A percentile compares a stretch with the other conserved stretches of the same genome.
phyloP scores from a whole-genome alignment of 345 rosid species.

The Eucalyptus sp. region DNA sequence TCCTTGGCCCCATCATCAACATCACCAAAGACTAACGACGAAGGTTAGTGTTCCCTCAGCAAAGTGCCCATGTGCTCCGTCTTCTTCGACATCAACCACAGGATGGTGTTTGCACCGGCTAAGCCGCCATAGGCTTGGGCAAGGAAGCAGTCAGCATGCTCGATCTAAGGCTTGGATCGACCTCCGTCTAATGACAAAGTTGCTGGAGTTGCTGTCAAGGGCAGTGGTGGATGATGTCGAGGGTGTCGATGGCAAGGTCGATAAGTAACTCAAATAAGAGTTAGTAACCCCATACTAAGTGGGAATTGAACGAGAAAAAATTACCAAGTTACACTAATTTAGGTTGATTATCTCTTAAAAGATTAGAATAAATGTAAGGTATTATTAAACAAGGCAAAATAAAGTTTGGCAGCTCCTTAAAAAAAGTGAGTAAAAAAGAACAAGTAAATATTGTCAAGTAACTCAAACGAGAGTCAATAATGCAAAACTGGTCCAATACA shows the following conservation, averaged over 20 bases:
- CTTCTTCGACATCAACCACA: constrained; percentile 25
- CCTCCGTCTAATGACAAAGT: constrained; percentile 13
- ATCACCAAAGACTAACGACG: constrained; percentile 15
- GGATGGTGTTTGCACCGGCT: constrained; percentile 13
- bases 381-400: neutral
- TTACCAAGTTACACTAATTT: neutral
- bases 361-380: neutral
- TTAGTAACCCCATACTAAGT: neutral
- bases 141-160: constrained; percentile 10
- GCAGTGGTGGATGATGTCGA: constrained; percentile 3
- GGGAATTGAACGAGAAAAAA: neutral
- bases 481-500: neutral
- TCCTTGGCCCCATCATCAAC: constrained; percentile 37
- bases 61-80: constrained; percentile 27
- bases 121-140: constrained; percentile 8
- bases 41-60: constrained; percentile 44
- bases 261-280: neutral
- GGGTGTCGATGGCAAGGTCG: neutral
- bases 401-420: neutral
- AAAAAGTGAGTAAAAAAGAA: neutral
- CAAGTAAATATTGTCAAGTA: neutral
- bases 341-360: neutral
- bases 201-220: constrained; percentile 15
- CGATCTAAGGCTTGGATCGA: neutral
- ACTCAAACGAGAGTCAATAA: neutral